Evolutionary conservation across 306 rosid genomes (phyloP).

Genomic region (Sicyos edulis): DNA sequence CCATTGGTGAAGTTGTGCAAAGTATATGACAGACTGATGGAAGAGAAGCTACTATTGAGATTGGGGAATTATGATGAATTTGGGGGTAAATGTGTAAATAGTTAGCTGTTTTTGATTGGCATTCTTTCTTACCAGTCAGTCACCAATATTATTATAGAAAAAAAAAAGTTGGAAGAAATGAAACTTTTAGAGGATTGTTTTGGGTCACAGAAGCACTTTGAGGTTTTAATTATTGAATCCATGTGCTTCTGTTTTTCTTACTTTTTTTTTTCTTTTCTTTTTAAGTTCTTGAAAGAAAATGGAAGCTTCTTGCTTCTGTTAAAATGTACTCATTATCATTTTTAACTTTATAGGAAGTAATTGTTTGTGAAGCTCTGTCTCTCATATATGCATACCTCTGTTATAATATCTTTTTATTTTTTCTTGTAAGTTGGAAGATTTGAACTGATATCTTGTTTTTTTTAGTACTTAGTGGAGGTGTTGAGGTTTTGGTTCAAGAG

Average conservation of each 20-base stretch:
- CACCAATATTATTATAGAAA: constrained; percentile 9
- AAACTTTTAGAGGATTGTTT: constrained; percentile 20
- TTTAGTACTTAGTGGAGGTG: too few species aligned
- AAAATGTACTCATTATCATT: not conserved
- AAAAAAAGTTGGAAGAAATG: constrained; percentile 5
- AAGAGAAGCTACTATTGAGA: constrained; percentile 37
- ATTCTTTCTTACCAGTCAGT: not conserved
- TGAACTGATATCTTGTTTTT: too few species aligned
- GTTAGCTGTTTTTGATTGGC: constrained; percentile 22
- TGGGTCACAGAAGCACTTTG: constrained; percentile 45
- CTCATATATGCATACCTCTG: not conserved
- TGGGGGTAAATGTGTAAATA: constrained; percentile 35
- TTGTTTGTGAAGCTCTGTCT: not conserved
- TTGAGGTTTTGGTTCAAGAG: too few species aligned
- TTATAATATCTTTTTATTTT: not conserved
- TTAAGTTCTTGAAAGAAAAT: constrained; percentile 4
- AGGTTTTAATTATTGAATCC: constrained; percentile 55
- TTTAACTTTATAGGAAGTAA: constrained; percentile 4
- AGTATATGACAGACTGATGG: constrained; percentile 73
- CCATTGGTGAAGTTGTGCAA: constrained; percentile 84
- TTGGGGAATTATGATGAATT: constrained; percentile 35
- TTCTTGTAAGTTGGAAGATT: not conserved
- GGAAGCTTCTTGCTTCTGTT: constrained; percentile 19
- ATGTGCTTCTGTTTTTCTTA: constrained; percentile 36
- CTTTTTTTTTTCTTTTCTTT: not conserved